These are phyloP conservation scores for Cymbopogon flexuosus DNA, from an alignment of 202 grass and related monocot genomes.

Conservation along the genomic window DNA sequence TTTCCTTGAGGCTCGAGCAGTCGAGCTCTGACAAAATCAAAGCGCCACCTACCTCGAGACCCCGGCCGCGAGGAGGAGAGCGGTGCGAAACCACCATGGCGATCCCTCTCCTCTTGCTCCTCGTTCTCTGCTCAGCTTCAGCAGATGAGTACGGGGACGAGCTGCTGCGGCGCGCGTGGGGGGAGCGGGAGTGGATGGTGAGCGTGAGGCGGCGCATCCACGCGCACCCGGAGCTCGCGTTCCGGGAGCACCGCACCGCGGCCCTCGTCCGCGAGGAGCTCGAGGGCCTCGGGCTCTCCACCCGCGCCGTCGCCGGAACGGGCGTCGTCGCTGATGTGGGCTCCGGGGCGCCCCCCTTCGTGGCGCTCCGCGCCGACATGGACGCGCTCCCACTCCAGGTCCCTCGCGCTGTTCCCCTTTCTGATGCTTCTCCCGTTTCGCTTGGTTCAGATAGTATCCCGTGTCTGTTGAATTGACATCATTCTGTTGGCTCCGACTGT, in stretches of 20 bases:
- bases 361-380: constrained; percentile 94
- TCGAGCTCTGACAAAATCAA: background rate
- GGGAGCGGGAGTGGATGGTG: constrained; percentile 62
- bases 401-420: background rate
- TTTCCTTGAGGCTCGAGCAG: background rate
- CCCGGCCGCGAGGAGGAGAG: background rate
- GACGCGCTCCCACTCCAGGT: constrained; percentile 85
- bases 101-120: constrained; percentile 15
- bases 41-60: background rate
- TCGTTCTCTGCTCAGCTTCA: background rate
- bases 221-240: constrained; percentile 77
- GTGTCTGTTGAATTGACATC: background rate
- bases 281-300: constrained; percentile 47
- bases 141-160: constrained; percentile 44
- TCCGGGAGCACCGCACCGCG: constrained; percentile 71
- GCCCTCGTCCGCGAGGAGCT: constrained; percentile 78
- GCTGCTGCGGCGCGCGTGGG: constrained; percentile 47
- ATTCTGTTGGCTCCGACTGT: background rate
- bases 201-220: constrained; percentile 65
- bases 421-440: background rate
- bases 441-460: background rate
- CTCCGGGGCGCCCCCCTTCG: constrained; percentile 53
- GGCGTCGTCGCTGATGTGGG: constrained; percentile 70
- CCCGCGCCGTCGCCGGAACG: constrained; percentile 49
- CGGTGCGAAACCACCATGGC: constrained; percentile 9